Conservation (phyloP, 2,329 filamentous ascomycete species). For the Huntiella savannae region DNA sequence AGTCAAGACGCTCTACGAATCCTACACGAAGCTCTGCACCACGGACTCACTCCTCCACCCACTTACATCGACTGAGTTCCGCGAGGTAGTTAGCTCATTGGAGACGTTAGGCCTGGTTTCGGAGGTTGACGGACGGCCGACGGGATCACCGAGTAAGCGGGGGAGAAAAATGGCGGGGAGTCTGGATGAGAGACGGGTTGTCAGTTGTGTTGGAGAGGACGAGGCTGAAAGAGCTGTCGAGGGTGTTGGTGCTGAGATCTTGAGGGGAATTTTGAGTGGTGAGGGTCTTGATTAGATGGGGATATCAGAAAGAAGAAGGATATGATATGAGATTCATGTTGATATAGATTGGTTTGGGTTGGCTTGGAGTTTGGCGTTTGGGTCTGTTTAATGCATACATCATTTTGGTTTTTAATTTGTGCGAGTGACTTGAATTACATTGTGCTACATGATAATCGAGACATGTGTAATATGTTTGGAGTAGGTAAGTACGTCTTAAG, state of each 20-base stretch:
- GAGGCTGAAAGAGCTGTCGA: conserved; percentile 57
- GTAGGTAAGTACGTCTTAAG: too few relatives aligned
- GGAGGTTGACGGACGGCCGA: conserved; percentile 50
- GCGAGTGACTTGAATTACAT: not conserved
- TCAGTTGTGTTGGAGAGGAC: conserved; percentile 60
- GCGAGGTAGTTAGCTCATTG: conserved; percentile 74
- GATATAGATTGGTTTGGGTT: not conserved
- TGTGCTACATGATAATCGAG: not conserved
- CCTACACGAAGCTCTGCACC: conserved; percentile 67
- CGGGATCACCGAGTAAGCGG: conserved; percentile 55
- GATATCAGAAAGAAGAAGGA: not conserved
- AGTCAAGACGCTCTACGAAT: conserved; percentile 65
- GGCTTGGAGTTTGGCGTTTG: not conserved
- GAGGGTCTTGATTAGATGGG: conserved; percentile 33
- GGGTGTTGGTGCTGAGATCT: conserved; percentile 39
- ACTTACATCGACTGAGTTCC: conserved; percentile 78
- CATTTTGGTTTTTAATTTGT: not conserved
- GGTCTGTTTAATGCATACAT: not conserved
- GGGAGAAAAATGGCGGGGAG: conserved; percentile 36
- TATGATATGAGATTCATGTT: not conserved
- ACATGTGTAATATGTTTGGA: too few relatives aligned
- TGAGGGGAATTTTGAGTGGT: conserved; percentile 42
- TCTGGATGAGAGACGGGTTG: conserved; percentile 57
- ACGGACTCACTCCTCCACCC: conserved; percentile 78
- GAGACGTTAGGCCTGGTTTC: conserved; percentile 71